These are phyloP conservation scores for Fusarium liriodendri DNA, from an alignment of 2,329 filamentous ascomycete genomes.

Conservation along the genomic window DNA sequence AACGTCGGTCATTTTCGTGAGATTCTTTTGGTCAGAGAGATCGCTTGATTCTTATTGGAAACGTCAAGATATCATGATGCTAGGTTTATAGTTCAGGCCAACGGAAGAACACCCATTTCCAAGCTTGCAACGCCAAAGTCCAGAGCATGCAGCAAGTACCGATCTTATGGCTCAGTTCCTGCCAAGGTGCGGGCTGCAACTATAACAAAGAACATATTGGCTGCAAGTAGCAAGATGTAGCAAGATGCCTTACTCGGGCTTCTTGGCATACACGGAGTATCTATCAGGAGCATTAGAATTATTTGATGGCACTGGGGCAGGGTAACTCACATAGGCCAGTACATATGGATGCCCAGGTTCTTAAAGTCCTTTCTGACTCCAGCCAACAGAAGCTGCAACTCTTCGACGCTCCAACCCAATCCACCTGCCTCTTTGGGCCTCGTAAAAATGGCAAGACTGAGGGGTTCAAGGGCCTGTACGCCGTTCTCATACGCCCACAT, in stretches of 20 bases:
- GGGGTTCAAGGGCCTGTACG: not conserved
- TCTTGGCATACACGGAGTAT: not conserved
- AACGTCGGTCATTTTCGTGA: not conserved
- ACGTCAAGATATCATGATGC: not conserved
- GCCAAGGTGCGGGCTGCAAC: too few relatives aligned
- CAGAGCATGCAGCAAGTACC: too few relatives aligned
- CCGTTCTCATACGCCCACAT: not conserved
- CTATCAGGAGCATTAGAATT: not conserved
- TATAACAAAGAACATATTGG: too few relatives aligned
- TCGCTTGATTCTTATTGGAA: not conserved
- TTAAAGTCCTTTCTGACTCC: constrained; percentile 1
- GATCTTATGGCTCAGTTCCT: too few relatives aligned
- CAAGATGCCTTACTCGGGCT: not conserved
- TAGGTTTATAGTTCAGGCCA: not conserved
- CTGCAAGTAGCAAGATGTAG: too few relatives aligned
- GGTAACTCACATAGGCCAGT: not conserved
- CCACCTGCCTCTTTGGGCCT: not conserved
- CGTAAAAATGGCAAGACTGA: not conserved
- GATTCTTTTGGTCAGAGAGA: not conserved
- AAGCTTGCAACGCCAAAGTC: not conserved
- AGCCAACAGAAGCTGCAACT: not conserved
- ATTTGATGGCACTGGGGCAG: too few relatives aligned
- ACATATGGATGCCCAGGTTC: not conserved
- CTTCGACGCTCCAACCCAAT: not conserved
- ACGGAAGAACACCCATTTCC: too few relatives aligned